Evolutionary conservation across 78 protist species (phyloP).

Genomic region (Neovahlkampfia damariscottae): DNA sequence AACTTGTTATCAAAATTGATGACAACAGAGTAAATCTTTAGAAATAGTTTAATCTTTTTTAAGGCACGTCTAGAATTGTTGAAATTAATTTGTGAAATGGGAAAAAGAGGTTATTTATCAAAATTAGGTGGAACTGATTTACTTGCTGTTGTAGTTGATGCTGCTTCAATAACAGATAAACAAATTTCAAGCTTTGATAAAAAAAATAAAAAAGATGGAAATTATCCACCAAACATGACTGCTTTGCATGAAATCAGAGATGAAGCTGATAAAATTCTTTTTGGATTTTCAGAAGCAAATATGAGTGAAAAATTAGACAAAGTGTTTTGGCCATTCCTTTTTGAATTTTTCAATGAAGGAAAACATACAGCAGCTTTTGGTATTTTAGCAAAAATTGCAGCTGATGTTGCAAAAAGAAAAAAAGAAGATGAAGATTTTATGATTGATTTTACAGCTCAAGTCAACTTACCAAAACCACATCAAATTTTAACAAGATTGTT

Average conservation of each 20-base stretch:
- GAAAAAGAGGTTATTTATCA: background rate
- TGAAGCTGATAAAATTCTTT: too few relatives aligned
- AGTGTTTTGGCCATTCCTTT: constrained; percentile 16
- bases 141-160: background rate
- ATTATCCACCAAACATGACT: too few relatives aligned
- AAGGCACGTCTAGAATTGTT: background rate
- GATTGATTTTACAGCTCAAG: constrained; percentile 11
- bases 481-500: constrained; percentile 5
- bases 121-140: background rate
- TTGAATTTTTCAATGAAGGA: background rate
- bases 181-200: too few relatives aligned
- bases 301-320: background rate
- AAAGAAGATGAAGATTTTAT: constrained; percentile 12
- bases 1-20: background rate
- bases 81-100: background rate
- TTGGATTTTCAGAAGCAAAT: background rate
- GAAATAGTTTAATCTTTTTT: too few relatives aligned
- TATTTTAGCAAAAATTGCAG: background rate
- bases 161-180: too few relatives aligned
- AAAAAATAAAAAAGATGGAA: too few relatives aligned
- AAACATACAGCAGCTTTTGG: constrained; percentile 9
- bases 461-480: constrained; percentile 22
- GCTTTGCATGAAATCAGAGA: too few relatives aligned
- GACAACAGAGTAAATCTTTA: too few relatives aligned
- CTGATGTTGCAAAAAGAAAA: constrained; percentile 8